phyloP scores from a whole-genome alignment of 2,329 filamentous ascomycete genomes.

The Acrodontium crateriforme region DNA sequence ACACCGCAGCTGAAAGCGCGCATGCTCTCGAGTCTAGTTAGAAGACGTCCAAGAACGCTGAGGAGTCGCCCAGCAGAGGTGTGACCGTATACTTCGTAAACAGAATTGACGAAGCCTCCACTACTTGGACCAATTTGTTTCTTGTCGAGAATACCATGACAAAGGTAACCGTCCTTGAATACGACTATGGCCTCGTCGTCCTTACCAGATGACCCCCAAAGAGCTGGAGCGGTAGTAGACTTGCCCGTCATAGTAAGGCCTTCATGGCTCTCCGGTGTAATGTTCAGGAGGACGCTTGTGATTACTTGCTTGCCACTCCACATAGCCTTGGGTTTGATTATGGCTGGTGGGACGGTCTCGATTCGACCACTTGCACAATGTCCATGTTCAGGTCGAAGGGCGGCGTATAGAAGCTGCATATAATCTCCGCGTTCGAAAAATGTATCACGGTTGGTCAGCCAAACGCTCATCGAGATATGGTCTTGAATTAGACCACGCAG shows the following conservation, averaged over 20 bases:
- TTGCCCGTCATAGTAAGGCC: conserved; percentile 69
- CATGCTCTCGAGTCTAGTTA: conserved; percentile 86
- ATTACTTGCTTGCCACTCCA: conserved; percentile 98
- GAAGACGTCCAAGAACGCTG: conserved; percentile 73
- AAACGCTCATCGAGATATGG: conserved; percentile 88
- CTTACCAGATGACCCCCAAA: conserved; percentile 53
- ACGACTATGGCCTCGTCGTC: conserved; percentile 69
- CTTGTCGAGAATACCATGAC: conserved; percentile 89
- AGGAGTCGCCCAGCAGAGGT: conserved; percentile 74
- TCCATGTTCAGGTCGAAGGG: conserved; percentile 75
- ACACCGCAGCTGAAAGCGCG: conserved; percentile 94
- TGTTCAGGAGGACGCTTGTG: conserved; percentile 84
- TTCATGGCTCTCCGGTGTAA: conserved; percentile 61
- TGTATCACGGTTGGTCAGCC: conserved; percentile 78
- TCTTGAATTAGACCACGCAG: conserved; percentile 94
- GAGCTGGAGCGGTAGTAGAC: conserved; percentile 60
- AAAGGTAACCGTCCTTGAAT: conserved; percentile 74
- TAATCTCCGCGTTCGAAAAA: conserved; percentile 84
- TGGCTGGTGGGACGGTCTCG: conserved; percentile 63
- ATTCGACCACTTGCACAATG: conserved; percentile 76
- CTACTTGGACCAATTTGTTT: conserved; percentile 79
- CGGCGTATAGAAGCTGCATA: conserved; percentile 84
- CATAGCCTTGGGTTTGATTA: conserved; percentile 64
- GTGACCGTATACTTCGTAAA: conserved; percentile 88
- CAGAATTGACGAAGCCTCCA: conserved; percentile 77